Conservation (phyloP, 305 asterid genomes). For the Withania somnifera region DNA sequence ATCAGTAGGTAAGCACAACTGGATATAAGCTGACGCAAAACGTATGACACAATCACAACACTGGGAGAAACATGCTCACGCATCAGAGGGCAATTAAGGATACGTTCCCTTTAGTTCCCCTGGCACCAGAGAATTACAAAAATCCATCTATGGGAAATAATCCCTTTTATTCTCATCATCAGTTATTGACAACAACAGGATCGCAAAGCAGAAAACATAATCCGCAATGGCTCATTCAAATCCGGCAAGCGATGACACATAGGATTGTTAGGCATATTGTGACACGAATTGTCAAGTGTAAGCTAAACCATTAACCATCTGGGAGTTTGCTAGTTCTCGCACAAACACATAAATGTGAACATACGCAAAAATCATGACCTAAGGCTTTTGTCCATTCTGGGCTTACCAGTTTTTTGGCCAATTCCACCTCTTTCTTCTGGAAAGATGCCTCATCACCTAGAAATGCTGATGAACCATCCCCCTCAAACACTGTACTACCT, state of each 20-base stretch:
- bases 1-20: background rate
- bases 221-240: background rate
- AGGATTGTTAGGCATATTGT: background rate
- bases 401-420: slow-evolving; percentile 77
- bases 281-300: background rate
- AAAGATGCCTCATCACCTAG: slow-evolving; percentile 94
- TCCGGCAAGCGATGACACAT: background rate
- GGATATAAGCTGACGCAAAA: background rate
- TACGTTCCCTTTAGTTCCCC: background rate
- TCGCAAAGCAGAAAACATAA: background rate
- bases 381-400: background rate
- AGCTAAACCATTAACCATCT: background rate
- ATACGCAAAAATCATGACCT: background rate
- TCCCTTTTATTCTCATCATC: background rate
- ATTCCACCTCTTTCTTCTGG: slow-evolving; percentile 83
- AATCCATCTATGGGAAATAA: background rate
- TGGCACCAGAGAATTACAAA: background rate
- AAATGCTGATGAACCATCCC: slow-evolving; percentile 57
- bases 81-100: background rate
- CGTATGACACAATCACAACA: background rate
- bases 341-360: background rate
- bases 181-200: background rate
- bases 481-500: slow-evolving; percentile 62
- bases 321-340: background rate
- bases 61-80: background rate